Base-by-base conservation (phyloP, 495 filamentous ascomycete species). In the Pseudotulostoma volvatum region DNA sequence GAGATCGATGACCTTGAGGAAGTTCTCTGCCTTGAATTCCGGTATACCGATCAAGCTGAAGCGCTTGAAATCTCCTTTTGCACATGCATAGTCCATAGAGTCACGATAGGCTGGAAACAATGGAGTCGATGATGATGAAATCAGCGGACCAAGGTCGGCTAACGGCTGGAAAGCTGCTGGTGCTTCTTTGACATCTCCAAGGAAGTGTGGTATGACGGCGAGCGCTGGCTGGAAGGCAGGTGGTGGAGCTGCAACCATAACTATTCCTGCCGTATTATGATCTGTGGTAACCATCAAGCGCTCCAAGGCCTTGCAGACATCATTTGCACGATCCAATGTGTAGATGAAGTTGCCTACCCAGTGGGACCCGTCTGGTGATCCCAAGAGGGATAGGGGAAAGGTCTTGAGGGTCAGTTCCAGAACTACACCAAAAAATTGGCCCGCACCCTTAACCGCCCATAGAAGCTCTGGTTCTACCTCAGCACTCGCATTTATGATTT, bases 391-490 rank as follows among this genome's bases (percentile, higher is more conserved):
- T 3, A 44, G 42, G 16, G 46, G 47, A 31, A 50, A 48, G 7
- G 43, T 43, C 25, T 46, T 45, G 18, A 53, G 37, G 13, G 45
- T 49, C 14, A 57, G 31, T 36, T 55, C 52, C 2, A 58, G 61
- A 7, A 68, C 50, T 30, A 68, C 47, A n/a, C 64, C 61, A 31
- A 68, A 64, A 44, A 64, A 65, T 18, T 51, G 55, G 16, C 52
- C 52, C 9, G 58, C 61, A n/a, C 62, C 65, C 25, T 54, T 47
- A 14, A 67, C 44, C 7, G 57, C 64, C 38, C 45, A 48, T 13
- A 51, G 61, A 0, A 67, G 55, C 19, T 66, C 57, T 0, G 49
- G 46, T 41, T 64, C 38, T 15, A 42, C 15, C 1, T 31, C 36
- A 39, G 50, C 15, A 21, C 40, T 41, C n/a, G 45, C 46, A 17